A percentile compares a stretch with the other conserved stretches of the same genome.
These are phyloP conservation scores for Garcia nutans DNA, from an alignment of 345 rosid species.

Conservation along the genomic window DNA sequence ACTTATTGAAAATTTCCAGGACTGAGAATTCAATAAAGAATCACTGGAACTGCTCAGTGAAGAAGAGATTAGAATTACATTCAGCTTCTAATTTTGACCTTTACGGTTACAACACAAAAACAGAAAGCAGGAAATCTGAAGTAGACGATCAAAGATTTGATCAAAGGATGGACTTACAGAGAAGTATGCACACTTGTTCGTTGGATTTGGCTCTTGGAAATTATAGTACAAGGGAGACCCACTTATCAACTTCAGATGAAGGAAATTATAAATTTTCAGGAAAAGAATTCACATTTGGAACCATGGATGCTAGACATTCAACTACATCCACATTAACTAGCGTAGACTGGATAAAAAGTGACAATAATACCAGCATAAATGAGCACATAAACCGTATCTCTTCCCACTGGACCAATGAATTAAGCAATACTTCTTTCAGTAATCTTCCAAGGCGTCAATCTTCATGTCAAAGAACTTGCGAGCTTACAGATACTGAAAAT, in stretches of 20 bases:
- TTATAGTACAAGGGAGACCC: neutral
- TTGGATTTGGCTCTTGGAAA: slow-evolving; percentile 16
- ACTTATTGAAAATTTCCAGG: slow-evolving; percentile 5
- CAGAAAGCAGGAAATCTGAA: slow-evolving; percentile 1
- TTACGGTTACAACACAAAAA: neutral
- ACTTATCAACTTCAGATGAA: neutral
- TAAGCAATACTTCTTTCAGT: neutral
- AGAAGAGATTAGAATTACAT: slow-evolving; percentile 15
- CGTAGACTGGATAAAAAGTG: neutral
- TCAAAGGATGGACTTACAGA: neutral
- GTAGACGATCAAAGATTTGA: neutral
- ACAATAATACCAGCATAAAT: neutral
- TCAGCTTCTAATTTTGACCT: neutral
- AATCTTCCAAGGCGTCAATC: neutral
- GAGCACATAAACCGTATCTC: neutral
- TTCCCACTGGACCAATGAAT: neutral
- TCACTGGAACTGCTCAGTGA: slow-evolving; percentile 28
- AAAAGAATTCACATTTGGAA: neutral
- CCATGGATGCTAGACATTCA: neutral
- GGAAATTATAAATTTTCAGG: neutral
- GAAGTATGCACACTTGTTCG: neutral
- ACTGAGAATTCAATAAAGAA: slow-evolving; percentile 27
- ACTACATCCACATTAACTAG: neutral
- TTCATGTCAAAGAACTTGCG: slow-evolving; percentile 7
- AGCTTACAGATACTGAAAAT: neutral